These are phyloP conservation scores for Diophrys appendiculata DNA, from an alignment of 73 alveolate genomes.

Conservation along the genomic window DNA sequence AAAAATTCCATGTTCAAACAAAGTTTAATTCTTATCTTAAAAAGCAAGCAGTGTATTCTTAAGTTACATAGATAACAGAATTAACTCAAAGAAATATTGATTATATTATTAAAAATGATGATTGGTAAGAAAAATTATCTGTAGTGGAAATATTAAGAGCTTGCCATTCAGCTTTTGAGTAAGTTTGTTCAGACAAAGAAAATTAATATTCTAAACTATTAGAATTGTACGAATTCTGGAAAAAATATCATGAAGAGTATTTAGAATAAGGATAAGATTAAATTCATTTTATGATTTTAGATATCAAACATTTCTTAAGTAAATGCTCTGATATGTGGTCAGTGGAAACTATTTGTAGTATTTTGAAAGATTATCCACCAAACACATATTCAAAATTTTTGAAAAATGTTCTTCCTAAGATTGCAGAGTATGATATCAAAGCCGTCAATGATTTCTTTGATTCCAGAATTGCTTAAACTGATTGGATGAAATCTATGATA, in stretches of 20 bases:
- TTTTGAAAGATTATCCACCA: background rate
- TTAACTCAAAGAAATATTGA: background rate
- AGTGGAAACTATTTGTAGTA: background rate
- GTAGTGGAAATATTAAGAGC: background rate
- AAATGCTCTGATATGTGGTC: background rate
- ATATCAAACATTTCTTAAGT: background rate
- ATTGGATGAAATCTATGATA: background rate
- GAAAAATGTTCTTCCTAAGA: background rate
- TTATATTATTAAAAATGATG: background rate
- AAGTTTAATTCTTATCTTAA: too few relatives aligned
- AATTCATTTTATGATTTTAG: background rate
- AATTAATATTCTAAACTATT: background rate
- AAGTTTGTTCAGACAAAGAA: background rate
- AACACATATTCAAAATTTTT: background rate
- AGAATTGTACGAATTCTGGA: background rate
- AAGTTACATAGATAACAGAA: background rate
- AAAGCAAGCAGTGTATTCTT: background rate
- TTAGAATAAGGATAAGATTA: background rate
- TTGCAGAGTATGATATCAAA: background rate
- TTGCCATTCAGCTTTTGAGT: background rate
- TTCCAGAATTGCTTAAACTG: background rate
- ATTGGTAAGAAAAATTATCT: background rate
- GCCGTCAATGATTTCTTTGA: background rate
- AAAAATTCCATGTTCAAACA: too few relatives aligned
- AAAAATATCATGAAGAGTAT: background rate